Evolutionary conservation across 108 stramenopile genomes (phyloP).

Genomic region (Chaetoceros muelleri): DNA sequence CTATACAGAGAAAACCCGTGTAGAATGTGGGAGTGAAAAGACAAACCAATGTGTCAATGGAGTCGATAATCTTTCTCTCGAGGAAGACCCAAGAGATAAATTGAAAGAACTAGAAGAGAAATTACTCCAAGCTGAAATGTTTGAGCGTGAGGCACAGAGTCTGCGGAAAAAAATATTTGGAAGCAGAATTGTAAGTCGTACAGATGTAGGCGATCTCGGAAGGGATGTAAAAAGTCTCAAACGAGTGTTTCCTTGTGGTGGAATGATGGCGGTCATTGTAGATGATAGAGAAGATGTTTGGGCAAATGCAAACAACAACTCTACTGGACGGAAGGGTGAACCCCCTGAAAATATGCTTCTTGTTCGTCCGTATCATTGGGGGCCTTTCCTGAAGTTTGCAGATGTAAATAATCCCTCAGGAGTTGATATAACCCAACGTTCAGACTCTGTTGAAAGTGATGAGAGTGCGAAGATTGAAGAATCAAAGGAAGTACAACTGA

Average conservation of each 20-base stretch:
- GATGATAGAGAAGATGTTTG: conserved; percentile 89
- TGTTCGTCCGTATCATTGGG: conserved; percentile 75
- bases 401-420: conserved; percentile 84
- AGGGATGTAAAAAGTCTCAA: conserved; percentile 73
- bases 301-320: conserved; percentile 73
- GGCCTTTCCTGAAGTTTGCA: conserved; percentile 62
- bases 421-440: conserved; percentile 36
- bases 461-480: conserved; percentile 14
- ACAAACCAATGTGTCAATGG: neutral
- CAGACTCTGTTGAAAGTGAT: conserved; percentile 9
- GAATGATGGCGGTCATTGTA: conserved; percentile 72
- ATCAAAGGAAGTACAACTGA: conserved; percentile 45
- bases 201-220: conserved; percentile 80
- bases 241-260: conserved; percentile 78
- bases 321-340: conserved; percentile 50
- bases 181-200: conserved; percentile 72
- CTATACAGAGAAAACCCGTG: conserved; percentile 10
- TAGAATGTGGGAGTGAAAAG: neutral
- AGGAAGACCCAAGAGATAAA: conserved; percentile 19
- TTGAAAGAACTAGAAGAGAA: conserved; percentile 32
- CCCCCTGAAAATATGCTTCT: conserved; percentile 74
- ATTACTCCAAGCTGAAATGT: conserved; percentile 37
- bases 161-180: conserved; percentile 70
- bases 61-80: neutral
- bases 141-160: conserved; percentile 48